Base-by-base conservation (phyloP, 1,139 yeast genomes). In the Hansenula sp. region DNA sequence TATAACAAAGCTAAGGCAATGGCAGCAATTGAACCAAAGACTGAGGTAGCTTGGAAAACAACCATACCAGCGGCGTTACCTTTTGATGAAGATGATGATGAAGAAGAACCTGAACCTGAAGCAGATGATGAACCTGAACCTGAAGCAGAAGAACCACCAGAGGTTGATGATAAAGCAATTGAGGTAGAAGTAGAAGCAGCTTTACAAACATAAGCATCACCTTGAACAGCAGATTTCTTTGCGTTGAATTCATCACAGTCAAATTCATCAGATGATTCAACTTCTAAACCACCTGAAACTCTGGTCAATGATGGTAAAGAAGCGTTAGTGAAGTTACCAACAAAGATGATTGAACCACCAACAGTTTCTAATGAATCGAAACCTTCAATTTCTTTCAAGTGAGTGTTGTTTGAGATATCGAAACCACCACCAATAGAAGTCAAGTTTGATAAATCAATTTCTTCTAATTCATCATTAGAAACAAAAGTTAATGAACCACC, bases 241-340 rank as follows among this genome's bases (percentile, higher is more conserved):
- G 67, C 65, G 69, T 84, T 78, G 77, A 89, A 89, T 48, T 78
- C 74, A 53, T 75, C 68, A 79, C 98, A 93, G 71, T 88, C 79
- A 71, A 89, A 81, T 61, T 83, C 82, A 54, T 79, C 72, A 48
- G 68, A 63, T 48, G 96, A 78, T 65, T 84, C 84, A 65, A 93
- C 76, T 62, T 72, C 72, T 72, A 91, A 94, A 67, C 96, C 96
- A 78, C 99, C 99, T 67, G 80, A 78, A 62, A 93, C 96, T 61
- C 84, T 78, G 58, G 70, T 72, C 66, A 93, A 79, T 36, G 78
- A 62, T 55, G 82, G 79, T 66, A 93, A 77, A 53, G 88, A 71
- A 65, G 95, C 93, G 62, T 83, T 77, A 66, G 81, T 74, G 71
- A 91, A 89, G 67, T 78, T 70, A 75, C 99, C 99, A 56, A 68